A percentile compares a stretch with the other conserved stretches of the same genome.
phyloP scores from a whole-genome alignment of 257 asterid species.

The Cinchona pubescens region DNA sequence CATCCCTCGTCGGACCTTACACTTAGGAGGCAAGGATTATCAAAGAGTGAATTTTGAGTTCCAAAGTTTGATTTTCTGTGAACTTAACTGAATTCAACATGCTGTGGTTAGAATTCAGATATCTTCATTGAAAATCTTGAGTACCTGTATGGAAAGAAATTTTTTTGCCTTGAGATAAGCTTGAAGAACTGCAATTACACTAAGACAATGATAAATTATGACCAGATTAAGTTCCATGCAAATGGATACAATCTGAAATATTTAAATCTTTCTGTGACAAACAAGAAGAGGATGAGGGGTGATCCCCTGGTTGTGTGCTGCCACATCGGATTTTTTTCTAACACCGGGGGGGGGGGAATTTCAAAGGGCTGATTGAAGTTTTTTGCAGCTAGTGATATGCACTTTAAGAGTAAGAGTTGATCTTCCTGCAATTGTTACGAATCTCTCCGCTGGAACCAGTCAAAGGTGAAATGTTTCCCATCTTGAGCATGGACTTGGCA shows the following conservation, averaged over 20 bases:
- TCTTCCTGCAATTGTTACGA: slow-evolving; percentile 68
- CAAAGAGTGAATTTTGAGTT: not conserved
- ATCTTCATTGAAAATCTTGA: not conserved
- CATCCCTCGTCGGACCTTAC: not conserved
- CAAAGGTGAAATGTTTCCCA: slow-evolving; percentile 83
- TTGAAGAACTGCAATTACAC: not conserved
- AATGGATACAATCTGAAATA: slow-evolving; percentile 5
- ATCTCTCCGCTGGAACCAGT: slow-evolving; percentile 74
- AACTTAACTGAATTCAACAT: not conserved
- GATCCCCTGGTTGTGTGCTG: not conserved
- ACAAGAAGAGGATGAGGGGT: not conserved
- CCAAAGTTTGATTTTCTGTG: not conserved
- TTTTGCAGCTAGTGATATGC: not conserved
- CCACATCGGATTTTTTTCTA: no score
- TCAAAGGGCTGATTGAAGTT: no score
- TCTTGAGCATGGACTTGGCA: slow-evolving; percentile 73
- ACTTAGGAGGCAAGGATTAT: not conserved
- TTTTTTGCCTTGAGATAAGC: not conserved
- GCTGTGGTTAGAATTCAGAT: not conserved
- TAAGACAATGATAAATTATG: not conserved
- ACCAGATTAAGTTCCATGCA: not conserved
- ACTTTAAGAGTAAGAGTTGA: slow-evolving; percentile 39
- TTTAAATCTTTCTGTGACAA: not conserved
- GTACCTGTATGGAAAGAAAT: not conserved
- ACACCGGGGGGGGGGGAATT: no score